A percentile compares a stretch with the other conserved stretches of the same genome.
Conservation (phyloP, 1,284 basidiomycete genomes). For the Ceratobasidium sp. region DNA sequence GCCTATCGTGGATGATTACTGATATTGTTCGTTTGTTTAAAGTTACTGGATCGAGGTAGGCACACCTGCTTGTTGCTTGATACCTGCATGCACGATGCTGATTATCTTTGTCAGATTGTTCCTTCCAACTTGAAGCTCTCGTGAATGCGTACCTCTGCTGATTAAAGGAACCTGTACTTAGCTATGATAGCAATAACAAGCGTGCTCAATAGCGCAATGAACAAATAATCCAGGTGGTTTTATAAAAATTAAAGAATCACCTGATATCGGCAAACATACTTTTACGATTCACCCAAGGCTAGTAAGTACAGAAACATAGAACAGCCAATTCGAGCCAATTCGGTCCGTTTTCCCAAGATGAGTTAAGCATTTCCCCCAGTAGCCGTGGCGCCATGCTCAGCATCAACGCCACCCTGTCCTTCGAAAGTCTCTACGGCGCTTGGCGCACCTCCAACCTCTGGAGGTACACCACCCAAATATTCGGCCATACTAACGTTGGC, state of each 20-base stretch:
- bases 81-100: background rate
- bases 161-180: too few relatives aligned
- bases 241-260: too few relatives aligned
- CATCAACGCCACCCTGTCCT: background rate
- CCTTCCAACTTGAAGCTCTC: conserved; percentile 34
- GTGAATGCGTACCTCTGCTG: background rate
- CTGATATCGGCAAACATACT: too few relatives aligned
- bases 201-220: background rate
- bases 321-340: too few relatives aligned
- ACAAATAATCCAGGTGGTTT: background rate
- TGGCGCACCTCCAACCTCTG: conserved; percentile 6
- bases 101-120: conserved; percentile 22
- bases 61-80: background rate
- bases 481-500: background rate
- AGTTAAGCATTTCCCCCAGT: background rate
- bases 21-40: background rate
- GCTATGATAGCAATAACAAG: background rate
- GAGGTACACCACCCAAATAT: background rate
- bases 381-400: background rate
- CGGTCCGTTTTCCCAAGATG: too few relatives aligned
- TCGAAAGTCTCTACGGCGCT: background rate
- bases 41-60: conserved; percentile 54
- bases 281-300: too few relatives aligned
- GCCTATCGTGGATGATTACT: conserved; percentile 6
- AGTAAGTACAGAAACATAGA: too few relatives aligned